phyloP scores from a whole-genome alignment of 257 asterid species.

The Nicotiana knightiana region DNA sequence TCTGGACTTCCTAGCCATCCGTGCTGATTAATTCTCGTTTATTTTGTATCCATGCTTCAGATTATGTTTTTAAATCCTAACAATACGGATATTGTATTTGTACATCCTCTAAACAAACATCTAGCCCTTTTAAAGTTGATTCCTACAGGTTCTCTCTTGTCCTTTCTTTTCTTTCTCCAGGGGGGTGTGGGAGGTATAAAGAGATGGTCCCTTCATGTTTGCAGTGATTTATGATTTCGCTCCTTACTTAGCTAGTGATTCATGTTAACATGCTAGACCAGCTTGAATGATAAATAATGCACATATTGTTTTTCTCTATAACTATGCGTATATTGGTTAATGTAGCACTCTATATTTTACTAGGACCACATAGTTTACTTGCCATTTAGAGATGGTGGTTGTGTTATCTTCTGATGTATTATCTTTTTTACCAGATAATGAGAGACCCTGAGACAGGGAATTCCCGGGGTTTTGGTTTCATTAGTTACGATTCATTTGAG shows the following conservation, averaged over 20 bases:
- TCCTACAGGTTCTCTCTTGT: neutral
- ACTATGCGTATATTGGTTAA: neutral
- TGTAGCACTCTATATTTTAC: neutral
- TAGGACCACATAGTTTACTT: neutral
- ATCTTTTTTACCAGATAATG: constrained; percentile 60
- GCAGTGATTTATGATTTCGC: neutral
- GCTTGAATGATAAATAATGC: neutral
- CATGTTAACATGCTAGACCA: neutral
- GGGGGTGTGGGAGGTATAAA: neutral
- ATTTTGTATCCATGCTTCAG: neutral
- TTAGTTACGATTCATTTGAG: constrained; percentile 92
- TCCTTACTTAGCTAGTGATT: neutral
- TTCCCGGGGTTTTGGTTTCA: constrained; percentile 94
- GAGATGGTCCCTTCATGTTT: neutral
- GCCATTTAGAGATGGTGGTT: neutral
- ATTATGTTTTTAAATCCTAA: neutral
- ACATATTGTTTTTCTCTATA: neutral
- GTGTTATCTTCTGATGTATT: neutral
- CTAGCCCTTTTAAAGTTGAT: neutral
- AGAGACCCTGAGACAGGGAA: constrained; percentile 97
- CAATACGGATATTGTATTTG: neutral
- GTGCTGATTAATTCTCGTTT: neutral
- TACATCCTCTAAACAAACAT: neutral
- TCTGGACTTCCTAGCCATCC: neutral
- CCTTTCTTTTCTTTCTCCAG: neutral